phyloP scores from a whole-genome alignment of 345 rosid species.

The Pistacia atlantica region DNA sequence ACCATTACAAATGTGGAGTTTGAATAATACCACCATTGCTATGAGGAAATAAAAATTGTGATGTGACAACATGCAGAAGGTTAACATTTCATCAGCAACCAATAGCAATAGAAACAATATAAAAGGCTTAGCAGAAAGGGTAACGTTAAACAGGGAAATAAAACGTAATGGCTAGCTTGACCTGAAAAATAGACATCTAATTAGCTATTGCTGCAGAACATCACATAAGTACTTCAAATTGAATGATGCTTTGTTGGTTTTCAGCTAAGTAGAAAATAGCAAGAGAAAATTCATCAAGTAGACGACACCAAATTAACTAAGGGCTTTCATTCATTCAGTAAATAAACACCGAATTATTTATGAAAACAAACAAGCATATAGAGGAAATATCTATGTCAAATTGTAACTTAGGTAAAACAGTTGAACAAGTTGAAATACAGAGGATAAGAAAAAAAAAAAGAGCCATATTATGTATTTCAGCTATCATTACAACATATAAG shows the following conservation, averaged over 20 bases:
- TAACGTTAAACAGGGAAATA: background rate
- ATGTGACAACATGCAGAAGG: background rate
- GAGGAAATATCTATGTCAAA: slow-evolving; percentile 1
- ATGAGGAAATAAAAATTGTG: background rate
- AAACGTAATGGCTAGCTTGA: background rate
- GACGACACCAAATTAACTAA: background rate
- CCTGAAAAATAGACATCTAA: background rate
- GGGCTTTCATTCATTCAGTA: background rate
- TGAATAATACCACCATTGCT: background rate
- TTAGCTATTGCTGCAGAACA: background rate
- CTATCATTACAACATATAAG: background rate
- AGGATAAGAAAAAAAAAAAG: background rate
- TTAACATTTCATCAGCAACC: background rate
- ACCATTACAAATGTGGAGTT: background rate
- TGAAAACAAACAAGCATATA: background rate
- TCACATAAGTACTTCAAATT: background rate
- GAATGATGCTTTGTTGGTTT: background rate
- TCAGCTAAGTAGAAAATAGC: background rate
- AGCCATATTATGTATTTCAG: background rate
- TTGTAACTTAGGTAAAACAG: background rate
- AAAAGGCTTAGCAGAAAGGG: background rate
- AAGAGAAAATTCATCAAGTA: background rate
- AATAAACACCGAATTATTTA: background rate
- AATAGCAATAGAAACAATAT: background rate
- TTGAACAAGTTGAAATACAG: background rate